Evolutionary conservation across 306 rosid genomes (phyloP).

Genomic region (Prunus campanulata): DNA sequence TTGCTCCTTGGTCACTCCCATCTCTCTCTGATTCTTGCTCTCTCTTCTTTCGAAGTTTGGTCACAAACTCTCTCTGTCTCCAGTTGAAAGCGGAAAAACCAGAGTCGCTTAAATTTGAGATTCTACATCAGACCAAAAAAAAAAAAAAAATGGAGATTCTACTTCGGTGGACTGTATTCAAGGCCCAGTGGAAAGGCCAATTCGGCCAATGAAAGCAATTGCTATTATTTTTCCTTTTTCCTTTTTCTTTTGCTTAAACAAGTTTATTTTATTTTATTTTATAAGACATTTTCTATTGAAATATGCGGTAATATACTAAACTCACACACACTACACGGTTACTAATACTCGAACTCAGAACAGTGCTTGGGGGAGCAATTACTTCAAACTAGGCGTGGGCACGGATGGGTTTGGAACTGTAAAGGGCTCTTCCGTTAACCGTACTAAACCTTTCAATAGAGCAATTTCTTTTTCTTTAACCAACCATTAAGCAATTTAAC

Average conservation of each 20-base stretch:
- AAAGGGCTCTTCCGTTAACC: too few relatives aligned
- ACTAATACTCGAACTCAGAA: too few relatives aligned
- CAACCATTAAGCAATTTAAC: too few relatives aligned
- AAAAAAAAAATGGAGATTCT: not conserved
- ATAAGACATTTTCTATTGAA: too few relatives aligned
- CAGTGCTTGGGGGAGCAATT: too few relatives aligned
- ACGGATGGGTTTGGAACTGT: too few relatives aligned
- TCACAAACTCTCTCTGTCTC: not conserved
- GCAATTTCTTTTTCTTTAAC: too few relatives aligned
- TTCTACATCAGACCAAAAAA: not conserved
- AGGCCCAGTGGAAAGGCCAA: not conserved
- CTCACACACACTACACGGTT: rapidly evolving
- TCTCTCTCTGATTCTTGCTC: constrained; percentile 11
- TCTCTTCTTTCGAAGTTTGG: not conserved
- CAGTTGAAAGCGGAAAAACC: not conserved
- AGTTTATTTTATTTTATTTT: too few relatives aligned
- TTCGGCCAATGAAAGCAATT: not conserved
- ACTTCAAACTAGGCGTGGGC: too few relatives aligned
- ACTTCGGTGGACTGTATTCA: not conserved
- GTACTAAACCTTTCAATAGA: too few relatives aligned
- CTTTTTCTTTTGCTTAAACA: too few relatives aligned
- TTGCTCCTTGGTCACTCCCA: constrained; percentile 88
- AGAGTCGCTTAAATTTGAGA: not conserved
- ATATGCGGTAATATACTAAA: rapidly evolving
- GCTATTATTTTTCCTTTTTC: too few relatives aligned